Conservation (phyloP, 768 basidiomycete species). For the Coprinopsis strossmayeri region DNA sequence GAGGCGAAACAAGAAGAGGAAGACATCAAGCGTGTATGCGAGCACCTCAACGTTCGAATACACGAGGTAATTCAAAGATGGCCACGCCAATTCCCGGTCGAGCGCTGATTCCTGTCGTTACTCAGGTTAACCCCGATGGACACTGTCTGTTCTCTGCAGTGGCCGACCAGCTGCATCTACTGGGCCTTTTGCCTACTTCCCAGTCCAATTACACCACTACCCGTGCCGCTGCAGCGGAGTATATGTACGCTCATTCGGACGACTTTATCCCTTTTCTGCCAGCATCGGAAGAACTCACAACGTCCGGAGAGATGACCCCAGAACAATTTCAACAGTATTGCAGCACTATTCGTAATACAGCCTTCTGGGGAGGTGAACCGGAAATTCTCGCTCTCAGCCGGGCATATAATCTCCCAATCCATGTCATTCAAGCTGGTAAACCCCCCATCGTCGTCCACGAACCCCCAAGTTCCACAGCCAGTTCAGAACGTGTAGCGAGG, state of each 20-base stretch:
- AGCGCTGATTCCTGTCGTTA: too few relatives aligned
- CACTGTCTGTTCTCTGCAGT: conserved; percentile 95
- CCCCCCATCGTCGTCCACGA: conserved; percentile 84
- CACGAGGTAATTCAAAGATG: conserved; percentile 58
- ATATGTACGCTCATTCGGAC: conserved; percentile 76
- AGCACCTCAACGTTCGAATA: conserved; percentile 57
- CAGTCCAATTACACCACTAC: conserved; percentile 55
- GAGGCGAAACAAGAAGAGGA: conserved; percentile 65
- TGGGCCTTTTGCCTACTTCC: conserved; percentile 53
- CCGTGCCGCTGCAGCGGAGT: conserved; percentile 68
- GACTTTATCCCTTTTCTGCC: conserved; percentile 94
- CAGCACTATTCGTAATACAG: conserved; percentile 67
- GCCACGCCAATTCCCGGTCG: too few relatives aligned
- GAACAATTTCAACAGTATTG: conserved; percentile 72
- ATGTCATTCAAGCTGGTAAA: conserved; percentile 79
- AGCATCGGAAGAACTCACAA: conserved; percentile 51
- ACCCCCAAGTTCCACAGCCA: conserved; percentile 31
- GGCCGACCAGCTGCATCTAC: conserved; percentile 82
- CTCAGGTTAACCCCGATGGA: conserved; percentile 89
- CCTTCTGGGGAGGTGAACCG: conserved; percentile 96
- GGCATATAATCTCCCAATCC: conserved; percentile 77
- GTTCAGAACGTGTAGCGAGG: conserved; percentile 40
- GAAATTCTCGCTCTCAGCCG: conserved; percentile 89
- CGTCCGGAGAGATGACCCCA: conserved; percentile 66
- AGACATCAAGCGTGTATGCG: conserved; percentile 57